Conservation (phyloP, 2,329 filamentous ascomycete species). For the Tolypocladium cylindrosporum region DNA sequence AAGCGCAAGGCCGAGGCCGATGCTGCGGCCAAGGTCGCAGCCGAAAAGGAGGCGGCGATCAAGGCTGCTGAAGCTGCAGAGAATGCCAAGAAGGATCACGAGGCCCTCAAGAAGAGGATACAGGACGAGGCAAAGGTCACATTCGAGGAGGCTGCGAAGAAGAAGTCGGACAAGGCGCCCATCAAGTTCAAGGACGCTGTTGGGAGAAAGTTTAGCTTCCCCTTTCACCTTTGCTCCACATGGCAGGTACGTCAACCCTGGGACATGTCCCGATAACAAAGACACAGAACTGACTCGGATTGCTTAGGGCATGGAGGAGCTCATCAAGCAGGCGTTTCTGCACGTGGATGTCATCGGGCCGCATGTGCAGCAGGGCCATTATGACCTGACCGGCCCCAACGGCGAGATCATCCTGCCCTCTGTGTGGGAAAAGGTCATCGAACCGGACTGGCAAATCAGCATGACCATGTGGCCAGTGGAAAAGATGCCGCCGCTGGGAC, state of each 20-base stretch:
- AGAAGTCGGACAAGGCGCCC: constrained; percentile 55
- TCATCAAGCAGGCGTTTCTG: constrained; percentile 75
- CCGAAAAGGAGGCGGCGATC: constrained; percentile 30
- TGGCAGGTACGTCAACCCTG: constrained; percentile 56
- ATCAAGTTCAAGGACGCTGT: constrained; percentile 90
- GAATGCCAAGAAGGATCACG: constrained; percentile 42
- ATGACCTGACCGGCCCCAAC: constrained; percentile 69
- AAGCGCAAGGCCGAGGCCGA: constrained; percentile 28
- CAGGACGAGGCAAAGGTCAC: constrained; percentile 45
- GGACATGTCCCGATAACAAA: background rate
- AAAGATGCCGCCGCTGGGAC: constrained; percentile 20
- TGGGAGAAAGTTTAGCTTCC: constrained; percentile 85
- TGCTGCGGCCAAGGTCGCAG: constrained; percentile 26
- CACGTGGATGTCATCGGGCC: constrained; percentile 69
- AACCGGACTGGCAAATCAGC: constrained; percentile 54
- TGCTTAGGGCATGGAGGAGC: constrained; percentile 68
- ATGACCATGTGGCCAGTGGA: constrained; percentile 53
- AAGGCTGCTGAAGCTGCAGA: constrained; percentile 29
- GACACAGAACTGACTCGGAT: constrained; percentile 2
- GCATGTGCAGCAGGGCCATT: constrained; percentile 69
- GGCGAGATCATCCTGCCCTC: constrained; percentile 71
- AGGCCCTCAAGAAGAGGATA: constrained; percentile 50
- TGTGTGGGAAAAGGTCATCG: constrained; percentile 72
- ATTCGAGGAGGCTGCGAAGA: constrained; percentile 36
- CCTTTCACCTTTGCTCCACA: constrained; percentile 73